Evolutionary conservation across 257 asterid genomes (phyloP).

Genomic region (Lithospermum erythrorhizon): DNA sequence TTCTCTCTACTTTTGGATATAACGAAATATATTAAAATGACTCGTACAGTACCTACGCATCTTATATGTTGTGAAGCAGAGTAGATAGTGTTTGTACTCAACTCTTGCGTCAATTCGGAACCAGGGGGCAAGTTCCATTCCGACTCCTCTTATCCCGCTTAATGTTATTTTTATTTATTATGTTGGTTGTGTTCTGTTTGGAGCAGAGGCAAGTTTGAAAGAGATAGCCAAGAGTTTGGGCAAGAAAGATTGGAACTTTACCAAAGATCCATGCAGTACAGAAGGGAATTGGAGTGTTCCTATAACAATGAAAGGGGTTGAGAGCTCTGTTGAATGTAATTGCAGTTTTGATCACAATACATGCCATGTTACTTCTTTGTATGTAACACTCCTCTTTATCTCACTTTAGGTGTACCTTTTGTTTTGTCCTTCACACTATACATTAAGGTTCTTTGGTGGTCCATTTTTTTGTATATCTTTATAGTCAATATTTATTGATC

Average conservation of each 20-base stretch:
- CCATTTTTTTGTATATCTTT: too few relatives aligned
- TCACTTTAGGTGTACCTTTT: not conserved
- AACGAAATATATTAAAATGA: too few relatives aligned
- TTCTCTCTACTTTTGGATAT: too few relatives aligned
- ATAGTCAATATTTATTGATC: too few relatives aligned
- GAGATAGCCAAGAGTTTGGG: conserved; percentile 55
- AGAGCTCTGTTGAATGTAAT: conserved; percentile 58
- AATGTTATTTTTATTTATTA: not conserved
- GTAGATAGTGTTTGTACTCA: too few relatives aligned
- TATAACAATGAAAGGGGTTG: conserved; percentile 38
- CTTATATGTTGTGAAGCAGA: too few relatives aligned
- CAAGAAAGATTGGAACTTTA: conserved; percentile 73
- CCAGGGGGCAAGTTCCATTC: too few relatives aligned
- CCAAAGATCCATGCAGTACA: conserved; percentile 63
- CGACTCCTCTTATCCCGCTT: too few relatives aligned
- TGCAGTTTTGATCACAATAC: conserved; percentile 50
- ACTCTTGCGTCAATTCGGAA: too few relatives aligned
- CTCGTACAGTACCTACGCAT: too few relatives aligned
- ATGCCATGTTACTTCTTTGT: conserved; percentile 67
- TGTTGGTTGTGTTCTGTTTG: not conserved
- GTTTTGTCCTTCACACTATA: not conserved
- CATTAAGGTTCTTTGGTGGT: not conserved
- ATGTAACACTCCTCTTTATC: conserved; percentile 10
- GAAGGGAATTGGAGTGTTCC: conserved; percentile 72
- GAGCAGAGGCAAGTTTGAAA: conserved; percentile 51